Evolutionary conservation across 1,139 yeast species (phyloP).

Genomic region (Yamadazyma pseudoaaseri): DNA sequence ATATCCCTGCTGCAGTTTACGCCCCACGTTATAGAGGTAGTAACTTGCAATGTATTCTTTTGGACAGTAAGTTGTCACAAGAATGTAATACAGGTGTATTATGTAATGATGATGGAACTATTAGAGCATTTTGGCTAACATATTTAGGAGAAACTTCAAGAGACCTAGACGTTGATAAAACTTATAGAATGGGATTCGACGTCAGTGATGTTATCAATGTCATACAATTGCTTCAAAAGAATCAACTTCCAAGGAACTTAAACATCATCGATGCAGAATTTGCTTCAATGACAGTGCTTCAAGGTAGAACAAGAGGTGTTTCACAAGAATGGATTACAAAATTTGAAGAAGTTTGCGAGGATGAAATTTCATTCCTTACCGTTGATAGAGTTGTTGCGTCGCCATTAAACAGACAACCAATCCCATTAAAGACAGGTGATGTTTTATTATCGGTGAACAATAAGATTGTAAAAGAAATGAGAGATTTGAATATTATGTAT

Average conservation of each 20-base stretch:
- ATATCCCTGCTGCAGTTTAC: constrained; percentile 65
- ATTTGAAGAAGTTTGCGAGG: constrained; percentile 58
- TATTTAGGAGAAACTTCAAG: constrained; percentile 65
- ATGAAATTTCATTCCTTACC: constrained; percentile 69
- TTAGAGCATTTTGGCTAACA: constrained; percentile 82
- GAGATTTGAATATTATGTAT: constrained; percentile 62
- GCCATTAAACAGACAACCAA: constrained; percentile 20
- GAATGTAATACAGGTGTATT: constrained; percentile 82
- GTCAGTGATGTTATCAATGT: constrained; percentile 61
- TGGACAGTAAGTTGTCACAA: constrained; percentile 70
- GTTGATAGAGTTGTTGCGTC: constrained; percentile 71
- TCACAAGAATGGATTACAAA: constrained; percentile 76
- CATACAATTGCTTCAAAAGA: constrained; percentile 51
- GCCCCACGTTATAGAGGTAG: constrained; percentile 86
- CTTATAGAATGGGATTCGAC: constrained; percentile 82
- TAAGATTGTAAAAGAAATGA: constrained; percentile 58
- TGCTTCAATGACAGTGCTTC: constrained; percentile 63
- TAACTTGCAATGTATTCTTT: constrained; percentile 72
- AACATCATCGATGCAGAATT: constrained; percentile 80
- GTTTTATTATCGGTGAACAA: constrained; percentile 71
- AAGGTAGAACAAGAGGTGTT: constrained; percentile 84
- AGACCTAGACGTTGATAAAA: constrained; percentile 51
- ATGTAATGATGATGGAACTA: constrained; percentile 74
- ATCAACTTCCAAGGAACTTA: constrained; percentile 52
- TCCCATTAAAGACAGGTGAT: constrained; percentile 59